A percentile compares a stretch with the other conserved stretches of the same genome.
These are phyloP conservation scores for Aspergillus sp. DNA, from an alignment of 2,329 filamentous ascomycete species.

Conservation along the genomic window DNA sequence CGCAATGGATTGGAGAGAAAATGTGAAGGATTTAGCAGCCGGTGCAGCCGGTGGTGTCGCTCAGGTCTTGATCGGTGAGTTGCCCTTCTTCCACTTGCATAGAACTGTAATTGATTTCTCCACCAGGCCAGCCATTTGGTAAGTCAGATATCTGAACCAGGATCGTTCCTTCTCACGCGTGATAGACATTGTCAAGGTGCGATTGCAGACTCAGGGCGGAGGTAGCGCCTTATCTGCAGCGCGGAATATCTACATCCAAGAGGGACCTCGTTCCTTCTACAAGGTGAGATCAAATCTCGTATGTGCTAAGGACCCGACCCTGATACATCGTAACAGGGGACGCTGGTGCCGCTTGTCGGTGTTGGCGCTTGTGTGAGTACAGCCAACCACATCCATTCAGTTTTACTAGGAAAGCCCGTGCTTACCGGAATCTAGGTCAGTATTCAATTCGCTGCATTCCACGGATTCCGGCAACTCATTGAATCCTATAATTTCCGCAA, in stretches of 20 bases:
- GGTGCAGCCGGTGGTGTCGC: neutral
- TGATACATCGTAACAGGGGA: constrained; percentile 61
- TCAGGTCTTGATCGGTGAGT: neutral
- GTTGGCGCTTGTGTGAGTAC: constrained; percentile 80
- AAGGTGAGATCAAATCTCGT: constrained; percentile 40
- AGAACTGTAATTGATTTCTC: neutral
- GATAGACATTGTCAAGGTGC: constrained; percentile 87
- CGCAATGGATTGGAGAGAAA: neutral
- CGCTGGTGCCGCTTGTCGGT: constrained; percentile 83
- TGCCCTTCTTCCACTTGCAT: too few relatives aligned
- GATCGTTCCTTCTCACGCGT: neutral
- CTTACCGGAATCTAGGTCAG: constrained; percentile 55
- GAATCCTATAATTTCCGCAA: constrained; percentile 65
- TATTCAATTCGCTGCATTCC: constrained; percentile 92
- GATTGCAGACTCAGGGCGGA: constrained; percentile 84
- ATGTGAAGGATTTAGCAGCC: neutral
- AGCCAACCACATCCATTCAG: neutral
- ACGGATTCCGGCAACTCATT: constrained; percentile 78
- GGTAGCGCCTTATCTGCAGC: constrained; percentile 72
- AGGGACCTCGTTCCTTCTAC: constrained; percentile 89
- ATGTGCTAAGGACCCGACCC: too few relatives aligned
- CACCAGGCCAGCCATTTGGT: neutral
- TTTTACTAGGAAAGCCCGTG: neutral
- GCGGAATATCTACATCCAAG: constrained; percentile 75
- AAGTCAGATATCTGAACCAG: neutral